A percentile compares a stretch with the other conserved stretches of the same genome.
These are phyloP conservation scores for Trichocladium antarcticum DNA, from an alignment of 495 filamentous ascomycete genomes.

Conservation along the genomic window DNA sequence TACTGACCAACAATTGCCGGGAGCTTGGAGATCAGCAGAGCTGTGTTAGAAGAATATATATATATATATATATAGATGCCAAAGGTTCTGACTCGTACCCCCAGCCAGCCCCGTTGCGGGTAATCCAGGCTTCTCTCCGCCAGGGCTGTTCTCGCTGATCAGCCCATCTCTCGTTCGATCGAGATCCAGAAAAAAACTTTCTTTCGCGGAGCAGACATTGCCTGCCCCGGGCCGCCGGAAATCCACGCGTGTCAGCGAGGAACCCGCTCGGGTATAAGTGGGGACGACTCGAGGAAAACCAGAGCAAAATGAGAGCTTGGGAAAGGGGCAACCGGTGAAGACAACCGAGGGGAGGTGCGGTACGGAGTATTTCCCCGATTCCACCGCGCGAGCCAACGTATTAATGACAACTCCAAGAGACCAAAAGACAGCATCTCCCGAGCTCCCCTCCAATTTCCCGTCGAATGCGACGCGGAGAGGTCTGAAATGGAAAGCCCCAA, in stretches of 20 bases:
- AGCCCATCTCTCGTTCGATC: constrained; percentile 14
- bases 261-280: not conserved
- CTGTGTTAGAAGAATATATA: not conserved
- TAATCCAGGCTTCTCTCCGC: not conserved
- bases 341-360: too few species aligned
- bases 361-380: too few species aligned
- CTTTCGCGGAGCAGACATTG: constrained; percentile 1
- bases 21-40: too few species aligned
- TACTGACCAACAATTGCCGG: too few species aligned
- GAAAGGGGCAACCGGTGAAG: too few species aligned
- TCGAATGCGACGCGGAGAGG: not conserved
- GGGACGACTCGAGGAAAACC: not conserved
- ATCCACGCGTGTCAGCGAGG: not conserved
- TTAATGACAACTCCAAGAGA: not conserved
- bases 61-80: not conserved
- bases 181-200: constrained; percentile 1
- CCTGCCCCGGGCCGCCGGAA: not conserved
- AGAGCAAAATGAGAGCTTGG: not conserved
- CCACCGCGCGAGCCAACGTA: too few species aligned
- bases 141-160: constrained; percentile 2
- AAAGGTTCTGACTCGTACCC: constrained; percentile 3
- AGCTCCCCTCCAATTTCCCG: constrained; percentile 16
- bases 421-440: too few species aligned
- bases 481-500: not conserved
- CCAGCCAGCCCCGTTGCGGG: not conserved